A percentile compares a stretch with the other conserved stretches of the same genome.
Evolutionary conservation across 805 yeast genomes (phyloP).

Genomic region (Myxozyma melibiosi): DNA sequence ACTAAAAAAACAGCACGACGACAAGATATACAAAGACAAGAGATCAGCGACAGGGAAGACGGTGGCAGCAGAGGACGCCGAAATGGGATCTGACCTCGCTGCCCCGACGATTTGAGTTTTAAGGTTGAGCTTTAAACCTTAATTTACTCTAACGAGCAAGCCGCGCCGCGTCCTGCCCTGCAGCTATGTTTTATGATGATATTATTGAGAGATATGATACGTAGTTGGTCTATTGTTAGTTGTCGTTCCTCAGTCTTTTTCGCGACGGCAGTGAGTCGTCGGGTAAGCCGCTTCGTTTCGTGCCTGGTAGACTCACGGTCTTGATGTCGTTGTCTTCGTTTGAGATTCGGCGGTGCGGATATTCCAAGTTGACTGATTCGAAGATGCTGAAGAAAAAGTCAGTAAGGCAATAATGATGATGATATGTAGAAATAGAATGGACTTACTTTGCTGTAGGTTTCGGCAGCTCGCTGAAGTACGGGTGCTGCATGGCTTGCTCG

Average conservation of each 20-base stretch:
- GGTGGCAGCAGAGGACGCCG: no score
- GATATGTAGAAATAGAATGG: not conserved
- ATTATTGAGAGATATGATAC: not conserved
- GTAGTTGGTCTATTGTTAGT: not conserved
- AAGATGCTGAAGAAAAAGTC: conserved; percentile 54
- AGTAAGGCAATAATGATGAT: not conserved
- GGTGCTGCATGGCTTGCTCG: conserved; percentile 69
- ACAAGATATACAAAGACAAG: no score
- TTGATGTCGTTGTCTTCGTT: conserved; percentile 82
- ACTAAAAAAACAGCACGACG: no score
- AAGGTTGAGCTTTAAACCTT: no score
- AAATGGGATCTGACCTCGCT: no score
- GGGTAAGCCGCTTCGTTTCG: conserved; percentile 40
- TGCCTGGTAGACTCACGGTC: conserved; percentile 41
- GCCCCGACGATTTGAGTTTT: no score
- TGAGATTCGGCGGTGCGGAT: conserved; percentile 85
- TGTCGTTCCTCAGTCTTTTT: conserved; percentile 23
- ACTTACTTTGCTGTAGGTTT: conserved; percentile 59
- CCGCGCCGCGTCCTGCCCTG: no score
- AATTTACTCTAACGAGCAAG: no score
- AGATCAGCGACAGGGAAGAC: no score
- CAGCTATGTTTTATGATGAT: not conserved
- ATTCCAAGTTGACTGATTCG: conserved; percentile 68
- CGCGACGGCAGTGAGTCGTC: conserved; percentile 30
- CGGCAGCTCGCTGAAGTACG: conserved; percentile 72